Evolutionary conservation across 768 basidiomycete genomes (phyloP), one percentile per base, ranked within the genome.

Genomic region (Strobilomyces dryophilus): DNA sequence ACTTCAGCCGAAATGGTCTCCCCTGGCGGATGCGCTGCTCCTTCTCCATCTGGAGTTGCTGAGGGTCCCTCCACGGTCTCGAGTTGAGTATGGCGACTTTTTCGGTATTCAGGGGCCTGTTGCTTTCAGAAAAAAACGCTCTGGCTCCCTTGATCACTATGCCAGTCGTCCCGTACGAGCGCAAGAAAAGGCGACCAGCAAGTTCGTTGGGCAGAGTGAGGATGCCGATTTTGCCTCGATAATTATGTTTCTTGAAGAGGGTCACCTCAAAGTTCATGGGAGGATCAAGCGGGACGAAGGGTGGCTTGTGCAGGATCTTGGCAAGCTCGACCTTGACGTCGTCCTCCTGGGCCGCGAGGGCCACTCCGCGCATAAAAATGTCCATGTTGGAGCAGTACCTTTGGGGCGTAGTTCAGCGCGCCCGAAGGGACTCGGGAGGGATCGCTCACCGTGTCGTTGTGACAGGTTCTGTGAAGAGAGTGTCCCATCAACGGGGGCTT

Each of bases 251-350:
- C 31, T 52, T 59, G 51, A 73, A 74, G 2, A 75, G 52, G 8
- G 20, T n/a, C 5, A 72, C 47, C 8, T 70, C 69, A 35, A 74
- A 74, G 29, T 74, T 75, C n/a, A 71, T 44, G 2, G 31, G 42
- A 5, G 62, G 58, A 2, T 61, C 24, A 4, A 52, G 51, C 7
- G 66, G 56, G 51, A n/a, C n/a, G n/a, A 74, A 74, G 0, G 73
- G 73, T 0, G 68, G 58, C 9, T 63, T 70, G 53, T 74, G 73
- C 15, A 74, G 45, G 27, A 59, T 62, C 52, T 63, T 62, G 1
- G 70, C 73, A 6, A 74, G 65, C 18, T 62, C 66, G 10, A 68
- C 24, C 39, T 66, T 67, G 35, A 74, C 44, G 18, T 74, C 73
- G 24, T 71, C 66, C 18, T 56, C 61, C 1, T 36, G 55, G 1